Base-by-base conservation (phyloP, 305 asterid genomes). In the Rubia tinctorum region DNA sequence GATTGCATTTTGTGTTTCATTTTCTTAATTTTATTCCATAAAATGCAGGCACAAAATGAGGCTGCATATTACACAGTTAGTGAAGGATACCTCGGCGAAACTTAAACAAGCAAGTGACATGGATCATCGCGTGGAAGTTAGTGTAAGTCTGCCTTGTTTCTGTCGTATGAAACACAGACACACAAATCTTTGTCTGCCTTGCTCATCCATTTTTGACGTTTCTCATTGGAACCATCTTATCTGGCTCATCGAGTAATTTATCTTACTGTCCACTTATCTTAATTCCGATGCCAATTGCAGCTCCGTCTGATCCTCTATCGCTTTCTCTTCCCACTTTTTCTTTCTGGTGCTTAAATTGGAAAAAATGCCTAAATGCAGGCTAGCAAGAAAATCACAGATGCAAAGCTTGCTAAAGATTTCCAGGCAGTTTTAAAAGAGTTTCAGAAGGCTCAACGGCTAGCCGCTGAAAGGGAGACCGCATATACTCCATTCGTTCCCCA, bases 401-500 rank as follows among this genome's bases (percentile, higher is more conserved):
- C 96, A 42, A 93, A 93, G 84, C 98, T 93, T 78, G 97, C 98
- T 39, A 93, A 87, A 82, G 98, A 93, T 81, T 91, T 93, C 84
- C 92, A 93, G 88, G 92, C 94, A 44, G 96, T 93, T 47, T 75
- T 93, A 58, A 91, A 90, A 81, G 98, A 91, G 86, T 93, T 91
- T 83, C 98, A 93, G 78, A 93, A 91, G 86, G 90, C 92, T 43
- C 98, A 93, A 65, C 86, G 98, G 60, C 96, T 93, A 77, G 85
- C 98, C 11, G 96, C 97, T 59, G 98, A 93, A 81, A 88, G 91
- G 84, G 98, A 93, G 83, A 91, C 98, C 34, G 90, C 96, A n/a
- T 93, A 88, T 83, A 80, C 92, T 77, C 92, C 98, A 74, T 88
- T 83, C 80, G 85, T 82, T 81, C 85, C 86, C 12, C 96, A 90